Conservation (phyloP, 116 monocot species). For the Papilionanthe hybrid region DNA sequence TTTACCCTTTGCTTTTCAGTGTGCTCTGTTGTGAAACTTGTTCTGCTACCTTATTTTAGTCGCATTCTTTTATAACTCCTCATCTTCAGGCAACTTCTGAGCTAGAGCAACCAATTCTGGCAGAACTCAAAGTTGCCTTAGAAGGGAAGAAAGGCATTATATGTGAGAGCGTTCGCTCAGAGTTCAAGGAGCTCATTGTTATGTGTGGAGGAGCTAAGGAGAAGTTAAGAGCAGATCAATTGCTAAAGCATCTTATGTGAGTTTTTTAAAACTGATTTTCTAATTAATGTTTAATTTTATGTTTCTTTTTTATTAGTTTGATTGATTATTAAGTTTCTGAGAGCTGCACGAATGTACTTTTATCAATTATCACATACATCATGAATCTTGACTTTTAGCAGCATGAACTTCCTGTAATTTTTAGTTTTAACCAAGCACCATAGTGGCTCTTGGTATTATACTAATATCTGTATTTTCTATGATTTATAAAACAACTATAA, state of each 20-base stretch:
- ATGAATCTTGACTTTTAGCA: background rate
- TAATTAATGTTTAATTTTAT: background rate
- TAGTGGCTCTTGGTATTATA: background rate
- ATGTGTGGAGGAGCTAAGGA: conserved; percentile 83
- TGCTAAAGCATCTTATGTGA: conserved; percentile 59
- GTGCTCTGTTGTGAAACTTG: background rate
- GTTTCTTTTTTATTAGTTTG: background rate
- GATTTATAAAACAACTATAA: background rate
- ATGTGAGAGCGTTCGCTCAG: conserved; percentile 53
- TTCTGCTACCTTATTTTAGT: background rate
- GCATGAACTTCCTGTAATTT: background rate
- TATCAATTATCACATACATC: background rate
- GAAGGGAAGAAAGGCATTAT: conserved; percentile 70
- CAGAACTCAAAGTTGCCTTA: conserved; percentile 39
- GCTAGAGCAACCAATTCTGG: conserved; percentile 63
- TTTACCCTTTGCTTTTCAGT: background rate
- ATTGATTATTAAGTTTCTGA: too few species aligned
- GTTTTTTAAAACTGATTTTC: conserved; percentile 18
- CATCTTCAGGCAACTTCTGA: conserved; percentile 62
- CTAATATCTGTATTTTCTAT: background rate
- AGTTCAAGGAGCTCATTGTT: conserved; percentile 71
- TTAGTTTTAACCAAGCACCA: background rate
- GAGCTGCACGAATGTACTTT: background rate
- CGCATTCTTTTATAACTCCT: background rate
- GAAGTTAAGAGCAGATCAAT: conserved; percentile 52